Conservation (phyloP, 331 rosid species). For the Cucumis variabilis region DNA sequence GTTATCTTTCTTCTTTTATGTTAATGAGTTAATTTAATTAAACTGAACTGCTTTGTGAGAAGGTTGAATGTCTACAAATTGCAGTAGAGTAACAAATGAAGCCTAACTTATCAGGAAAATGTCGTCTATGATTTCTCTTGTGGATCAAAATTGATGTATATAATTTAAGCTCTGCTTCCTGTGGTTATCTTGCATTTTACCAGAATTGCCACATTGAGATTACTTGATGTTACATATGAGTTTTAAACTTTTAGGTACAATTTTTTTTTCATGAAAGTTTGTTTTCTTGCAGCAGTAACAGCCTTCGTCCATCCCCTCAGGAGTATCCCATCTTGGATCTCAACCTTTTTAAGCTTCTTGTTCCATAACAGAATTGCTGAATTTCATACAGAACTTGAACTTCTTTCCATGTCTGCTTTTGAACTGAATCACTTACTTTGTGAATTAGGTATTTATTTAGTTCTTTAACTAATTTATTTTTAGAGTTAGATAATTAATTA, state of each 20-base stretch:
- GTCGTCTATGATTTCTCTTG: background rate
- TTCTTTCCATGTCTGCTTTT: conserved; percentile 82
- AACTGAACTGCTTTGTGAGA: background rate
- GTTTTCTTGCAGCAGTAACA: conserved; percentile 59
- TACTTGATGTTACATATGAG: background rate
- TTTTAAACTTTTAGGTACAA: background rate
- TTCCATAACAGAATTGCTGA: conserved; percentile 98
- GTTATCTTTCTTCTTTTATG: background rate
- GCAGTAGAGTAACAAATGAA: background rate
- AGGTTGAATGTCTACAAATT: background rate
- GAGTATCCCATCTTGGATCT: conserved; percentile 94
- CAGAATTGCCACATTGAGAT: background rate
- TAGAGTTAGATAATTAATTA: too few relatives aligned
- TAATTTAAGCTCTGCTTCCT: background rate
- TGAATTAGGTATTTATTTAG: too few relatives aligned
- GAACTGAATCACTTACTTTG: too few relatives aligned
- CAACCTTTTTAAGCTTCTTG: conserved; percentile 93
- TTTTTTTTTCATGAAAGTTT: background rate
- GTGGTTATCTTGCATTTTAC: background rate
- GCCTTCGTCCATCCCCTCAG: conserved; percentile 81
- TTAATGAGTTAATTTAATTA: background rate
- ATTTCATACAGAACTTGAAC: conserved; percentile 95
- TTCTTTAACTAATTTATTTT: too few relatives aligned
- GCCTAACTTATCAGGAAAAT: background rate
- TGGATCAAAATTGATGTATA: background rate